These are phyloP conservation scores for Lagenaria siceraria DNA, from an alignment of 306 rosid species.

Conservation along the genomic window DNA sequence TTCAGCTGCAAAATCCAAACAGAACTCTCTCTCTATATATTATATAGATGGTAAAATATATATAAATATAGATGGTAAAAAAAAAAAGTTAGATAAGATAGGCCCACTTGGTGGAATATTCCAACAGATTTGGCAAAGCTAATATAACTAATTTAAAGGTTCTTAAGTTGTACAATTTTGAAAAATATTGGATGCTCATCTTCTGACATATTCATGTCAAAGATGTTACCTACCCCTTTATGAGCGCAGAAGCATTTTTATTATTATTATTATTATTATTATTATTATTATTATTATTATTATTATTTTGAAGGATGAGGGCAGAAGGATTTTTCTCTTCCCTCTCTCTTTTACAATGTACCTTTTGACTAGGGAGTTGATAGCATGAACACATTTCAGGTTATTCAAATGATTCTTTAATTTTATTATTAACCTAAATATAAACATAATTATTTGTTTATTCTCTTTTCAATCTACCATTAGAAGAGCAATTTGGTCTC, in stretches of 20 bases:
- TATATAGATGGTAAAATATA: no score
- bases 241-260: not conserved
- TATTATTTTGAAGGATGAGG: no score
- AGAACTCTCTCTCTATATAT: not conserved
- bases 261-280: no score
- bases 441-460: not conserved
- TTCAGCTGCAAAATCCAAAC: conserved; percentile 1
- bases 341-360: not conserved
- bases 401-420: not conserved
- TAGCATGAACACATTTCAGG: not conserved
- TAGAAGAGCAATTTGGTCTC: not conserved
- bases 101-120: not conserved
- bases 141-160: not conserved
- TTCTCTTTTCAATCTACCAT: not conserved
- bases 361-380: not conserved
- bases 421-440: not conserved
- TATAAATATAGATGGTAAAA: no score
- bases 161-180: not conserved
- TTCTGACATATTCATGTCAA: not conserved
- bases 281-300: no score
- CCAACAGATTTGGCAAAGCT: not conserved
- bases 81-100: not conserved
- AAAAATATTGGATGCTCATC: not conserved
- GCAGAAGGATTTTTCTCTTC: no score
- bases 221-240: not conserved